Evolutionary conservation across 306 rosid genomes (phyloP).

Genomic region (Biancaea sappan): DNA sequence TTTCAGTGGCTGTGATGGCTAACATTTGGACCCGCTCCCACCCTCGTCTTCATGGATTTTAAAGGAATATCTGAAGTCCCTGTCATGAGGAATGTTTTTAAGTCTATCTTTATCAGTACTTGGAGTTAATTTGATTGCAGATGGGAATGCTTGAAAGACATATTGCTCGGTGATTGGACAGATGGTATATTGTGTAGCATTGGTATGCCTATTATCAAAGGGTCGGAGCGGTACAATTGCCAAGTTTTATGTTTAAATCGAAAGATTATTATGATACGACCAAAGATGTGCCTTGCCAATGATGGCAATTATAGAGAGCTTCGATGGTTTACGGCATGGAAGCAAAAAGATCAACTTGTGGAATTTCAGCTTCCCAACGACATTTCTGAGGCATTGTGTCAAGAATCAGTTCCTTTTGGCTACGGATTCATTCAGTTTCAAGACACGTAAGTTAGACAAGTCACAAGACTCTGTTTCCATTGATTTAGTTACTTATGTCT

Average conservation of each 20-base stretch:
- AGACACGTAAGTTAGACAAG: slow-evolving; percentile 75
- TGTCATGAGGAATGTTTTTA: neutral
- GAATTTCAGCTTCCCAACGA: slow-evolving; percentile 79
- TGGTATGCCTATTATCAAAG: slow-evolving; percentile 93
- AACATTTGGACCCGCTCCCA: neutral
- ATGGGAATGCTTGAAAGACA: slow-evolving; percentile 92
- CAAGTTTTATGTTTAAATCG: slow-evolving; percentile 79
- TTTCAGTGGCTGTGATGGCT: neutral
- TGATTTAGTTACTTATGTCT: neutral
- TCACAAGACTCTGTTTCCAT: slow-evolving; percentile 26
- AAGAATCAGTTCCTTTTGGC: slow-evolving; percentile 81
- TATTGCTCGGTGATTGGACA: slow-evolving; percentile 83
- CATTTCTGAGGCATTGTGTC: slow-evolving; percentile 67
- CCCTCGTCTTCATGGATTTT: neutral
- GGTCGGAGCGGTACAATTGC: slow-evolving; percentile 87
- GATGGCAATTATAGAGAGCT: slow-evolving; percentile 98
- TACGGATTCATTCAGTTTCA: slow-evolving; percentile 83
- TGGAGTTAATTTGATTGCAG: slow-evolving; percentile 46
- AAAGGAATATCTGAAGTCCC: neutral
- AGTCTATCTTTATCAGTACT: neutral
- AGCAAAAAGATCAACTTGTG: slow-evolving; percentile 65
- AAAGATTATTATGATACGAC: slow-evolving; percentile 80
- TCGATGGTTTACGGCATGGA: slow-evolving; percentile 98
- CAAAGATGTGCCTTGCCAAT: slow-evolving; percentile 95
- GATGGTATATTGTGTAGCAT: slow-evolving; percentile 88